Evolutionary conservation across 805 yeast species (phyloP).

Genomic region (Zygoascus bituminiphila): DNA sequence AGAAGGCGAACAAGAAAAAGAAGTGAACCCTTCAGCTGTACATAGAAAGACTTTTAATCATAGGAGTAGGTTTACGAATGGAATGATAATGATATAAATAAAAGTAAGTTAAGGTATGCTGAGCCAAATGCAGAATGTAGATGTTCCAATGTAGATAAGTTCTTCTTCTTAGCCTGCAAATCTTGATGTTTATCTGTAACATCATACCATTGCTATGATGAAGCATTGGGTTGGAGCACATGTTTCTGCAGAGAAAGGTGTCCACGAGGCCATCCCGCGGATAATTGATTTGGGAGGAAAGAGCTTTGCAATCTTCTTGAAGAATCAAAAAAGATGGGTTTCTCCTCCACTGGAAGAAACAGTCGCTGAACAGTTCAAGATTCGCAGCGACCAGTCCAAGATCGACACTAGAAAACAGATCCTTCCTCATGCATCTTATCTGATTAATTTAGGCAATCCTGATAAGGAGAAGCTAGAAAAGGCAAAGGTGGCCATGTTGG

Average conservation of each 20-base stretch:
- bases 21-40: constrained; percentile 1
- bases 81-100: too few relatives aligned
- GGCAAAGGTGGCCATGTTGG: constrained; percentile 70
- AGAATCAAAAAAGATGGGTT: constrained; percentile 86
- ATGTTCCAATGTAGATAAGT: too few relatives aligned
- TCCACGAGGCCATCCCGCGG: constrained; percentile 57
- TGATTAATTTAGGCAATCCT: constrained; percentile 89
- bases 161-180: background rate
- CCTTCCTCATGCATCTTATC: constrained; percentile 91
- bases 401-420: constrained; percentile 63
- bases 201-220: background rate
- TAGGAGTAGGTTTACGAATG: too few relatives aligned
- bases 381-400: constrained; percentile 50
- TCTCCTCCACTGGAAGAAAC: constrained; percentile 65
- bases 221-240: constrained; percentile 68
- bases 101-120: too few relatives aligned
- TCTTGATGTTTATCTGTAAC: too few relatives aligned
- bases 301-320: constrained; percentile 83
- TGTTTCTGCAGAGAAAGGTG: constrained; percentile 71
- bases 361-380: constrained; percentile 59
- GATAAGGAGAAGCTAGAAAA: constrained; percentile 69
- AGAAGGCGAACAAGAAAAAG: constrained; percentile 10
- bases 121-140: too few relatives aligned
- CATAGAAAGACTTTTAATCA: too few relatives aligned
- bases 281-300: constrained; percentile 56